Percentiles rank a stretch among this genome's conserved stretches.
These are phyloP conservation scores for Xylaria sp. DNA, from an alignment of 2,329 filamentous ascomycete species.

Conservation along the genomic window DNA sequence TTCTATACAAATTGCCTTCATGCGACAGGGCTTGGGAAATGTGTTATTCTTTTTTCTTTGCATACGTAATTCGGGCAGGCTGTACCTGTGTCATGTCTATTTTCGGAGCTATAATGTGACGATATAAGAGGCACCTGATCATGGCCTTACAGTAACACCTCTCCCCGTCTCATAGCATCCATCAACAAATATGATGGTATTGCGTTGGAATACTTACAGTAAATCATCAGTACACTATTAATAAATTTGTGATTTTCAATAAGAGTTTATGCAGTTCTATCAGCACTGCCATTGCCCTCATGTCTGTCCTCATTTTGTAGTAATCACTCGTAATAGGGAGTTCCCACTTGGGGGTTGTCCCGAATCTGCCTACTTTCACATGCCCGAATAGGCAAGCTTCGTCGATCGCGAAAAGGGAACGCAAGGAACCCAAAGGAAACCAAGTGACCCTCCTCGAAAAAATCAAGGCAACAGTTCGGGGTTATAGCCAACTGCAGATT, in stretches of 20 bases:
- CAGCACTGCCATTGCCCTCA: conserved; percentile 3
- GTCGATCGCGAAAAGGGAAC: conserved; percentile 23
- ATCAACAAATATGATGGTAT: no score
- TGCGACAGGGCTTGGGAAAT: conserved; percentile 3
- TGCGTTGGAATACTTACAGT: no score
- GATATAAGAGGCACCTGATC: background rate
- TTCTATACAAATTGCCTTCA: background rate
- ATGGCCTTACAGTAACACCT: no score
- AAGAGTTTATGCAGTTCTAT: conserved; percentile 14
- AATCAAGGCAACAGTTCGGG: conserved; percentile 16
- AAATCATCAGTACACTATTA: background rate
- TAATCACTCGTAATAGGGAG: background rate
- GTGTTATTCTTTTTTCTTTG: background rate
- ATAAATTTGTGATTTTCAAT: background rate
- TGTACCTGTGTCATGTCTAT: conserved; percentile 26
- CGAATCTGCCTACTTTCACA: conserved; percentile 8
- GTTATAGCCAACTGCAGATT: conserved; percentile 6
- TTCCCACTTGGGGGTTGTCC: background rate
- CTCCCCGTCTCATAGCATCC: no score
- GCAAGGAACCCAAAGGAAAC: no score
- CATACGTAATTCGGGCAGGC: conserved; percentile 9
- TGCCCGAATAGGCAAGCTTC: conserved; percentile 24
- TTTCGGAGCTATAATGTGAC: conserved; percentile 14
- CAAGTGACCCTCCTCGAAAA: conserved; percentile 11
- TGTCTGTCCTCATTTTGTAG: background rate